phyloP scores from a whole-genome alignment of 306 rosid species.

The Lathyrus oleraceus region DNA sequence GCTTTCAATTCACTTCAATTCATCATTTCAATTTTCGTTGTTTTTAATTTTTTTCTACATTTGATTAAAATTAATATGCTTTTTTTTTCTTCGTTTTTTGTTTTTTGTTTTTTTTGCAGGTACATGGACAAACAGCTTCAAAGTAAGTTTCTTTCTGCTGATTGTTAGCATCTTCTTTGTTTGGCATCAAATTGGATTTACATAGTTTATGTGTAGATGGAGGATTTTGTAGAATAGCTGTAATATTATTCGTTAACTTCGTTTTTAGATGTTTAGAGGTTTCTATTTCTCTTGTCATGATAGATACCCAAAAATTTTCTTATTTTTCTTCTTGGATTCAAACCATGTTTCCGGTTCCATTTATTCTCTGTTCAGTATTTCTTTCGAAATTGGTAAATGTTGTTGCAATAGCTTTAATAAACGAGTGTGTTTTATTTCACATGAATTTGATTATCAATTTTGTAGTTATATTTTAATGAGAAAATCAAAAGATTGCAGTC shows the following conservation, averaged over 20 bases:
- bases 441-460: no score
- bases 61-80: not conserved
- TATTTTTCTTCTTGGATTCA: no score
- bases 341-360: no score
- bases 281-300: not conserved
- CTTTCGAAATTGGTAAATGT: no score
- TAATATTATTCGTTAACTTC: not conserved
- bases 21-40: not conserved
- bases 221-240: not conserved
- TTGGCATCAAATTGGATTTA: not conserved
- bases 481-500: no score
- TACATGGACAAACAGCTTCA: conserved; percentile 98
- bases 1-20: not conserved
- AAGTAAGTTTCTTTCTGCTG: conserved; percentile 53
- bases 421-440: no score
- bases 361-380: no score
- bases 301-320: no score
- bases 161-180: not conserved
- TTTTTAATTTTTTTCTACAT: not conserved
- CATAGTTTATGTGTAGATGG: not conserved
- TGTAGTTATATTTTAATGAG: no score
- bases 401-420: no score
- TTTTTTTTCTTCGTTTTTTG: not conserved
- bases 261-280: not conserved
- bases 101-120: conserved; percentile 37